Evolutionary conservation across 179 eudicot species (phyloP), one percentile per base, ranked within the genome.

Genomic region (Spinacia oleracea): DNA sequence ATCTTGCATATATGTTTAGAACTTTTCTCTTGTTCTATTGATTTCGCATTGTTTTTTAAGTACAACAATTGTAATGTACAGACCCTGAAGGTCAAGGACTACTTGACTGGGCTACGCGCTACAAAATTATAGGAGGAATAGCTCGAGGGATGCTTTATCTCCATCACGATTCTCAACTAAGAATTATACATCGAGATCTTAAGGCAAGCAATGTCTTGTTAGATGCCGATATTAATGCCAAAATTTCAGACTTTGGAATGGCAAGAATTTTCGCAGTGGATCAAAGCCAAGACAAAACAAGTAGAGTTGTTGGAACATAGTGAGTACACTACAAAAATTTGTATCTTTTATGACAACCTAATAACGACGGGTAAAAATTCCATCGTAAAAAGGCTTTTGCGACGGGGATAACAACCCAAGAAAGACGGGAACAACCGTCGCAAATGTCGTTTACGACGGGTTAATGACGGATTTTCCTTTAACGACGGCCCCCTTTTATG

Each of bases 231-330:
- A 81, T 86, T 85, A 73, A 72, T 32, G 73, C 88, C 0, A 86
- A 86, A 34, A 79, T 86, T 60, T 77, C 86, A 31, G 88, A 83
- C 38, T 86, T 86, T 70, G 86, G 88, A 25, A 83, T 83, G 84
- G 88, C 86, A 20, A 81, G 79, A 69, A 86, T 86, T 14, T 78
- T 79, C 50, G 81, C 75, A 0, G 81, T 69, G 12, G 79, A 86
- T 77, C 84, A 86, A 81, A 83, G 69, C 21, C 78, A 75, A 31
- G 86, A 73, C 3, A 79, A 81, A 45, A 86, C 88, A 2, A 83
- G 55, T 10, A 81, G 86, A 21, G 81, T 81, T 23, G 85, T 83
- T 0, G 88, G 86, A 11, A 83, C 88, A 2, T 86, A 83, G 88
- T 86, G 53, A 86, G 86, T 79, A 51, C 16, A 32, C 40, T n/a